A percentile compares a stretch with the other conserved stretches of the same genome.
These are phyloP conservation scores for Clarireedia monteithiana DNA, from an alignment of 2,329 filamentous ascomycete genomes.

Conservation along the genomic window DNA sequence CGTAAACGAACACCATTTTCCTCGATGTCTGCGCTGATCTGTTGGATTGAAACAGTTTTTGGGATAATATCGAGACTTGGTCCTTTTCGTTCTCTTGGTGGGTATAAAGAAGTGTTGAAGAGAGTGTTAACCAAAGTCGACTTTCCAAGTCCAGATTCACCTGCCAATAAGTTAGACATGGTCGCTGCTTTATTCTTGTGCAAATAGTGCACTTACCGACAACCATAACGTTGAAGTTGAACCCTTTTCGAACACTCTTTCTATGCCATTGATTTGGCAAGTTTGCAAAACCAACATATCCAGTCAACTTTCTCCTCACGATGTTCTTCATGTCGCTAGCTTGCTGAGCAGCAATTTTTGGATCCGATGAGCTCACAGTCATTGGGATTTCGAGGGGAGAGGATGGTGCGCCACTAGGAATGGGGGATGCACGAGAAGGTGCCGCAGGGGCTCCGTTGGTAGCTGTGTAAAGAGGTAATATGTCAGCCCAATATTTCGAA, in stretches of 20 bases:
- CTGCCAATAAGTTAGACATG: constrained; percentile 39
- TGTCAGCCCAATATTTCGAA: constrained; percentile 27
- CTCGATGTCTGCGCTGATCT: constrained; percentile 93
- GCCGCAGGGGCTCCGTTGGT: constrained; percentile 27
- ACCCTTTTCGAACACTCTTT: constrained; percentile 99
- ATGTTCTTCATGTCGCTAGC: constrained; percentile 58
- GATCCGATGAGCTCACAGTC: constrained; percentile 30
- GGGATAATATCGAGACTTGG: constrained; percentile 96
- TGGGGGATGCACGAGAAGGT: constrained; percentile 24
- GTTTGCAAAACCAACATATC: constrained; percentile 98
- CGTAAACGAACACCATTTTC: constrained; percentile 96
- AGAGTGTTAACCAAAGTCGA: constrained; percentile 98
- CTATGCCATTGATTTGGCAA: constrained; percentile 99
- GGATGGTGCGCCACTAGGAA: constrained; percentile 25
- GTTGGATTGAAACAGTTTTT: constrained; percentile 94
- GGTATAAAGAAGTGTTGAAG: constrained; percentile 99
- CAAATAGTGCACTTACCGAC: constrained; percentile 64
- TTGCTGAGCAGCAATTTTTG: constrained; percentile 31
- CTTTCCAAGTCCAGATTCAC: constrained; percentile 98
- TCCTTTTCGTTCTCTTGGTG: constrained; percentile 95
- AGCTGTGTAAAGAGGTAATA: constrained; percentile 29
- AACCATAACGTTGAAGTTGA: constrained; percentile 99
- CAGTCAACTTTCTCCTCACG: constrained; percentile 94
- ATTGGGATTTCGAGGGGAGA: constrained; percentile 26
- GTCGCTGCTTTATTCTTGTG: not conserved